These are phyloP conservation scores for Apophysomyces elegans DNA, from an alignment of 371 early-diverging fungal genomes.

Conservation along the genomic window DNA sequence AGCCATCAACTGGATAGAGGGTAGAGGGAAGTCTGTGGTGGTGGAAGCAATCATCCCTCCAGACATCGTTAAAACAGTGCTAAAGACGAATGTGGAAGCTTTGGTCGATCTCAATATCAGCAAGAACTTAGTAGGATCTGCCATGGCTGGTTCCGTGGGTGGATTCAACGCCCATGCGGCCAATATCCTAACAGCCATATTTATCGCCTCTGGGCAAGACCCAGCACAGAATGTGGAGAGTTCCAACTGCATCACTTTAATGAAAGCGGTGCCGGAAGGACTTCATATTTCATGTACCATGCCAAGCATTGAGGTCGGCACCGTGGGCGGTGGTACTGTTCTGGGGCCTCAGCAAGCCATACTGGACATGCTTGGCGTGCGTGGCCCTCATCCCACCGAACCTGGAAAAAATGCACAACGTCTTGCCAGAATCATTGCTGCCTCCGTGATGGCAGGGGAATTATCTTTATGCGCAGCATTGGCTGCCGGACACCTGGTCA, in stretches of 20 bases:
- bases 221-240: slow-evolving; percentile 97
- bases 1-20: slow-evolving; percentile 97
- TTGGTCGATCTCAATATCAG: slow-evolving; percentile 82
- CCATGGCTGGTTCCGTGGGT: slow-evolving; percentile 95
- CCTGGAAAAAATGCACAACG: slow-evolving; percentile 91
- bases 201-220: slow-evolving; percentile 95
- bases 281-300: slow-evolving; percentile 90
- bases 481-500: slow-evolving; percentile 86
- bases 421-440: slow-evolving; percentile 89
- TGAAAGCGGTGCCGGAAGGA: slow-evolving; percentile 86
- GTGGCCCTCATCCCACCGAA: slow-evolving; percentile 80
- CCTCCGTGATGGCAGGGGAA: slow-evolving; percentile 97
- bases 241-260: slow-evolving; percentile 93
- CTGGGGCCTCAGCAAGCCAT: slow-evolving; percentile 89
- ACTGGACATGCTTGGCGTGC: slow-evolving; percentile 89
- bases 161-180: slow-evolving; percentile 98
- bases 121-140: slow-evolving; percentile 94
- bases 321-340: slow-evolving; percentile 95
- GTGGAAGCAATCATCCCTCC: slow-evolving; percentile 88
- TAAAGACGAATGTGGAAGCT: slow-evolving; percentile 86
- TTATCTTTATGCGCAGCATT: slow-evolving; percentile 87
- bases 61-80: slow-evolving; percentile 75
- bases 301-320: slow-evolving; percentile 97
- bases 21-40: slow-evolving; percentile 95
- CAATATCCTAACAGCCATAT: slow-evolving; percentile 95